phyloP scores from a whole-genome alignment of 169 alveolate genomes.

The Eimeria acervulina region DNA sequence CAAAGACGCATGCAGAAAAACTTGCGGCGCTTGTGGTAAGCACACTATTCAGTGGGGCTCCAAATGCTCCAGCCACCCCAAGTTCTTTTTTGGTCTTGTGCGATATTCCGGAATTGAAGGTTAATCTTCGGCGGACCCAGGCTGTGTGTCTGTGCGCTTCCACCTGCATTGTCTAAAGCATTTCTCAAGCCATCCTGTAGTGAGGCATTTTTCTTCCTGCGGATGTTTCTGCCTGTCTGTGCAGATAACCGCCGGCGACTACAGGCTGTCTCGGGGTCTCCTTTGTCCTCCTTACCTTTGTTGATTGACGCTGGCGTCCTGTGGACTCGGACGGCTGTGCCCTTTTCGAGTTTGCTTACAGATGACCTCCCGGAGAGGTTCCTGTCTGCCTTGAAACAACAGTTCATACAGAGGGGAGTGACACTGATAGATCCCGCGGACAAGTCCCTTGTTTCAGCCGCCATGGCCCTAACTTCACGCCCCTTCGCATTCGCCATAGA shows the following conservation, averaged over 20 bases:
- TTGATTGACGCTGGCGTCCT: constrained; percentile 75
- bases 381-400: constrained; percentile 60
- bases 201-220: neutral
- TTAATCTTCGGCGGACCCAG: neutral
- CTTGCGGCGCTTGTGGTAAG: constrained; percentile 77
- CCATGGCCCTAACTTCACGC: constrained; percentile 79
- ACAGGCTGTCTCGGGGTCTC: constrained; percentile 59
- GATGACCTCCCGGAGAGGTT: constrained; percentile 73
- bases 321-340: constrained; percentile 74
- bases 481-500: constrained; percentile 81
- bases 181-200: neutral
- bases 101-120: too few relatives aligned
- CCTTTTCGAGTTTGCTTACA: constrained; percentile 68
- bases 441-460: constrained; percentile 78
- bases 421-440: constrained; percentile 50
- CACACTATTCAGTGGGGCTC: neutral
- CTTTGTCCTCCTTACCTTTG: constrained; percentile 51
- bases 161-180: neutral
- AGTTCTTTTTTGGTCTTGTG: neutral
- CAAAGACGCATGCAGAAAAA: constrained; percentile 80
- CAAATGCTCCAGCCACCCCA: neutral
- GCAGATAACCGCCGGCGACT: constrained; percentile 63
- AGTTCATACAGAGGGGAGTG: constrained; percentile 70
- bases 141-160: neutral
- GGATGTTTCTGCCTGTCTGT: neutral